Evolutionary conservation across 257 asterid genomes (phyloP), one percentile per base, ranked within the genome.

Genomic region (Scutellaria minor): DNA sequence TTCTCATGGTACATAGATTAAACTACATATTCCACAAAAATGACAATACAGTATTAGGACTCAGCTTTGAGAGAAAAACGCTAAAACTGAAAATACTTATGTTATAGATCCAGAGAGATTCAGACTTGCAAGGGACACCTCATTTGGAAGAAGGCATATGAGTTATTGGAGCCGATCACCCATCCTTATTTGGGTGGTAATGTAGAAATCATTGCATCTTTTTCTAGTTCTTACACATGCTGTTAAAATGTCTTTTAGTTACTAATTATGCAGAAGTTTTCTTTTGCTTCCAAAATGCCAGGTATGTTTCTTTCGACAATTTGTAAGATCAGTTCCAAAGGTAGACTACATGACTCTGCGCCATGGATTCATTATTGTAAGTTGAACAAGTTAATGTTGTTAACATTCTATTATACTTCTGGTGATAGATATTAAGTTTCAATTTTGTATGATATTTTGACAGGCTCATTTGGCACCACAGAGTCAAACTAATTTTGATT

Each of bases 221-320:
- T 42, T 45, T 50, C 22, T 64, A 37, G 15, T 51, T 67, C 44
- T 67, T 35, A 31, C 61, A 14, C 35, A 13, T 35, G 45, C 12
- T 39, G 40, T 5, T 10, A 59, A 5, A 31, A 59, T 27, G 65
- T 37, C 5, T 35, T 40, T 59, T 37, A 1, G 6, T 12, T 31
- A 27, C 40, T 14, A 31, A 56, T 7, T 22, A 48, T 14, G 57
- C 54, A 57, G 37, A 56, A 48, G 6, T 58, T 56, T 24, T 15
- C 14, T 44, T 50, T 61, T 37, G 37, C 66, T 59, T 40, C 24
- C 41, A 35, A 59, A 52, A 41, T 42, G 6, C 7, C 77, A 85
- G 89, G 92, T 83, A 35, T 83, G 90, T 59, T 87, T 87, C 76
- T 76, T 85, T 45, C 57, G 92, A 18, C 92, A 87, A 68, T 87